Evolutionary conservation across 768 basidiomycete genomes (phyloP), one percentile per base, ranked within the genome.

Genomic region (Pulveroboletus sp.): DNA sequence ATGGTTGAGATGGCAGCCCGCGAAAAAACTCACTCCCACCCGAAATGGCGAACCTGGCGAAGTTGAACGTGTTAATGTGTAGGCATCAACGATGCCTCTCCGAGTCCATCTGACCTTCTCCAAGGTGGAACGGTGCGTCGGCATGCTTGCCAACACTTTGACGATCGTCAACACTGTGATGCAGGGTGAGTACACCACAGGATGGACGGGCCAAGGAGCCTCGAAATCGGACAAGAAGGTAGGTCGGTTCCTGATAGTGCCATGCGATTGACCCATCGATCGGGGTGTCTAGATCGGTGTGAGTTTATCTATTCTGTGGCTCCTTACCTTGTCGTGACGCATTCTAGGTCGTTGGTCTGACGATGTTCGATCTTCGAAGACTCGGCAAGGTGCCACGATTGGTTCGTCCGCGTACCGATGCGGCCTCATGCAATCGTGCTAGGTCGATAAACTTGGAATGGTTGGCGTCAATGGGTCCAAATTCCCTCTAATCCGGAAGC

Each of bases 141-240:
- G 29, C 22, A 34, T 44, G 20, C 39, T 37, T 24, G 34, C 4
- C 5, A 7, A 29, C 27, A 17, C 12, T 16, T 14, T 22, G 10
- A 16, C 50, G 39, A 19, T 22, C 20, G 29, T 35, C 45, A 30
- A 31, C 32, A 19, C 49, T 30, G 27, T 30, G 19, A 31, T 22
- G 4, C 45, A 80, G 82, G 89, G 89, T 36, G 90, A 94, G 73
- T 95, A 95, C 66, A 95, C 93, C 54, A 95, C 93, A 44, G 93
- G 93, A 65, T 95, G 89, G 89, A 92, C 89, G 10, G 83, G 82
- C 12, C 81, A 86, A 31, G 93, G 93, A n/a, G 90, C 89, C 36
- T 94, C 92, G 14, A 90, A 85, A 63, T 94, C 92, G 6, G 93
- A 95, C 72, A 95, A 95, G 73, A 96, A 93, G 78, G 90, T 87